Evolutionary conservation across 768 basidiomycete species (phyloP), one percentile per base, ranked within the genome.

Genomic region (Kwoniella heveanensis): DNA sequence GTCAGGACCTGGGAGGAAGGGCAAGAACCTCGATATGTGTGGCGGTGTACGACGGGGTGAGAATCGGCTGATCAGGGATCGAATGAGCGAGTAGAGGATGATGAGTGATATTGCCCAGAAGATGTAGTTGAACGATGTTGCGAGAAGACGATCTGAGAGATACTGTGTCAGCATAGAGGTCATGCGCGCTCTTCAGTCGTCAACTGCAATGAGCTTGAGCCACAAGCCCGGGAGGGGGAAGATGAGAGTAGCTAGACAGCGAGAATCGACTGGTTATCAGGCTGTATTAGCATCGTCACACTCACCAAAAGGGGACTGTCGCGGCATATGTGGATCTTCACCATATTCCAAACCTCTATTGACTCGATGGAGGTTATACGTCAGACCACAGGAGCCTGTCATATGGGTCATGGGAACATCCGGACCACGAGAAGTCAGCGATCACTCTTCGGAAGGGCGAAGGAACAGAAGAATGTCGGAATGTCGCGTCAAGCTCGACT

Each of bases 311-410:
- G 48, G 10, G 4, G 30, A 39, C 25, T 24, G 62, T 5, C 59
- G 57, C 15, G 62, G 65, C 19, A 72, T 19, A 9, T 13, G 37
- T 19, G 71, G 67, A 54, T 68, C 29, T 37, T 64, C 62, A 22
- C 70, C 74, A 12, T 62, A 55, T 56, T 70, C 72, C 24, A 77
- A 44, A n/a, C 57, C 67, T 12, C 30, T 39, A 36, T 74, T 57
- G 12, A 92, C 82, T 54, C 88, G 85, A 21, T 90, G 85, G 1
- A 97, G 85, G 51, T 85, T 84, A 75, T 96, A 97, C 64, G 91
- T 87, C 57, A 97, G 82, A 7, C 88, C 88, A 79, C 93, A 97
- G 17, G 92, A 93, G 19, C 89, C 92, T 92, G 64, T n/a, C n/a
- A n/a, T n/a, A n/a, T n/a, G n/a, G n/a, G n/a, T n/a, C n/a, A n/a